Percentiles rank a stretch among this genome's conserved stretches.
phyloP scores from a whole-genome alignment of 1,139 yeast species.

The Diutina mesorugosa region DNA sequence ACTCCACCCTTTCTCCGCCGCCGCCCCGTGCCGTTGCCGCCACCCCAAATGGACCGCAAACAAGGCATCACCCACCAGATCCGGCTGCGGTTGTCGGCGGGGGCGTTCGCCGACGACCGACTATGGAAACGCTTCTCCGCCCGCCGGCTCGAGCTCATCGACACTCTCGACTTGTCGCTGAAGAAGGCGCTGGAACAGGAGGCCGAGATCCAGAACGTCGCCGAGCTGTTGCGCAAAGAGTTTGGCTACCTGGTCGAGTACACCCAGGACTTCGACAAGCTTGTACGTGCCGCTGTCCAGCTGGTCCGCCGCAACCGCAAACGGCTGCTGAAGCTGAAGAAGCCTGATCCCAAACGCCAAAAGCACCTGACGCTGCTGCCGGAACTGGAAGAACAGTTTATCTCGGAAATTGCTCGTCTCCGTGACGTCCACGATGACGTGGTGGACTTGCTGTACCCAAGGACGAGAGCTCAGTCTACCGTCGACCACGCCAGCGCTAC shows the following conservation, averaged over 20 bases:
- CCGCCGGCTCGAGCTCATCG: constrained; percentile 77
- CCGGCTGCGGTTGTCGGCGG: constrained; percentile 38
- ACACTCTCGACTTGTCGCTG: constrained; percentile 59
- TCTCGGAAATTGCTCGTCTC: not conserved
- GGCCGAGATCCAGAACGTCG: constrained; percentile 62
- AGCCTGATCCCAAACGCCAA: not conserved
- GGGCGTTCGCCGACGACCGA: constrained; percentile 62
- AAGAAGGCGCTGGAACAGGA: constrained; percentile 92
- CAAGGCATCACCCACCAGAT: constrained; percentile 71
- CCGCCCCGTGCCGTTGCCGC: not conserved
- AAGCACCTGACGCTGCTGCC: not conserved
- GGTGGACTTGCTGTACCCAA: not conserved
- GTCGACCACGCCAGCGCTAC: not conserved
- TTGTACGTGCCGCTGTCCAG: constrained; percentile 89
- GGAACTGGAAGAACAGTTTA: not conserved
- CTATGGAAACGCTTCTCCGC: constrained; percentile 87
- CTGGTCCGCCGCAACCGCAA: constrained; percentile 35
- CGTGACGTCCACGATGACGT: not conserved
- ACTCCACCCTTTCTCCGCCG: no score
- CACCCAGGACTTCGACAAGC: constrained; percentile 66
- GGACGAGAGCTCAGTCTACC: not conserved
- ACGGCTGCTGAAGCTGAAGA: constrained; percentile 10
- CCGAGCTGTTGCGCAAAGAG: constrained; percentile 61
- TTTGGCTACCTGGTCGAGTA: constrained; percentile 52
- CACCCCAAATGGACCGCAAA: constrained; percentile 4